These are phyloP conservation scores for Plenodomus tracheiphilus DNA, from an alignment of 2,329 filamentous ascomycete genomes.

Conservation along the genomic window DNA sequence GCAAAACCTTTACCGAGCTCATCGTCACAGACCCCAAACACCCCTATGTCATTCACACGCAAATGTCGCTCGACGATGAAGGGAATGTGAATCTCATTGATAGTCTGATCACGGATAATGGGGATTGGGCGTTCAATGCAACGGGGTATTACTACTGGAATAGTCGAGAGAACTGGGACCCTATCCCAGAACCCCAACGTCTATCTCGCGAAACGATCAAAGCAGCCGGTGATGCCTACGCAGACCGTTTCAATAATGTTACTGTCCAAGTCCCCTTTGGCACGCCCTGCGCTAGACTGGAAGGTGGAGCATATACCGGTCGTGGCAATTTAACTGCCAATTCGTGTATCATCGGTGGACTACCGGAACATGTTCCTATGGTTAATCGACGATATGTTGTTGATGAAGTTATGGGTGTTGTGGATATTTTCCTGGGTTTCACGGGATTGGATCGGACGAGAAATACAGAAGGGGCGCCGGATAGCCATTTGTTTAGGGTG, in stretches of 20 bases:
- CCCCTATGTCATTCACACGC: constrained; percentile 31
- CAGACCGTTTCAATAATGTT: constrained; percentile 24
- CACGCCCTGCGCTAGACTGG: constrained; percentile 25
- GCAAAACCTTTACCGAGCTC: constrained; percentile 33
- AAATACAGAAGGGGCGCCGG: constrained; percentile 21
- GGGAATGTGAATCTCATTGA: constrained; percentile 23
- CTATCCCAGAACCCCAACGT: constrained; percentile 16
- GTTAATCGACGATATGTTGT: constrained; percentile 29
- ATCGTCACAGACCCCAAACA: constrained; percentile 21
- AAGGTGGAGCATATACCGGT: constrained; percentile 26
- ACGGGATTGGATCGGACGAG: constrained; percentile 29
- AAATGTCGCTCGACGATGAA: constrained; percentile 19
- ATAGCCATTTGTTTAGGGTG: constrained; percentile 31
- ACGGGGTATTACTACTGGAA: constrained; percentile 22
- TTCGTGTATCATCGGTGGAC: constrained; percentile 11
- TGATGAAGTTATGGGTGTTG: constrained; percentile 28
- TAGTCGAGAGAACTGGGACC: constrained; percentile 19
- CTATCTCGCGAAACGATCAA: constrained; percentile 18
- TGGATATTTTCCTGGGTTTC: constrained; percentile 30
- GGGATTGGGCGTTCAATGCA: constrained; percentile 37
- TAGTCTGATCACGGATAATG: constrained; percentile 26
- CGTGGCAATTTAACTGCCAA: constrained; percentile 17
- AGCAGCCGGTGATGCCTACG: constrained; percentile 29
- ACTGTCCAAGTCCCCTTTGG: constrained; percentile 26
- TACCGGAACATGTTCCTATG: constrained; percentile 17